These are phyloP conservation scores for Penicillium tannophilum DNA, from an alignment of 495 filamentous ascomycete genomes.

Conservation along the genomic window DNA sequence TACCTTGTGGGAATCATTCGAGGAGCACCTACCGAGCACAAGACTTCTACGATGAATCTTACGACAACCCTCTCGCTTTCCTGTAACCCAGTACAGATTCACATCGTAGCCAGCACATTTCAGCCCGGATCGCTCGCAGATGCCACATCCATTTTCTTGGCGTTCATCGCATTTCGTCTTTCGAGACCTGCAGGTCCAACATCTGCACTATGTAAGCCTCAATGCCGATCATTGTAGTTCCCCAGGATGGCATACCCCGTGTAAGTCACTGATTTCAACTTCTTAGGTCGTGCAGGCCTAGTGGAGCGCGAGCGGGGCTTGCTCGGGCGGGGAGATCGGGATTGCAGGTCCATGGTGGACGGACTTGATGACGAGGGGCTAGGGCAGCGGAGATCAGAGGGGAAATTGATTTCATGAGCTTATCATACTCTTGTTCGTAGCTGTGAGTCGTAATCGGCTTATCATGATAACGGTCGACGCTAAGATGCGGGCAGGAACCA, in stretches of 20 bases:
- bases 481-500: background rate
- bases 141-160: constrained; percentile 9
- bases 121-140: constrained; percentile 8
- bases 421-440: background rate
- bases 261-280: constrained; percentile 10
- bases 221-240: background rate
- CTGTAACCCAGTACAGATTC: constrained; percentile 9
- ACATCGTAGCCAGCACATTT: constrained; percentile 13
- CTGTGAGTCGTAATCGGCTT: background rate
- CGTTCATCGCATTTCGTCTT: constrained; percentile 20
- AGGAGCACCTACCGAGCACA: constrained; percentile 6
- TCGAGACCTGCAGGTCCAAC: constrained; percentile 16
- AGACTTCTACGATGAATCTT: constrained; percentile 6
- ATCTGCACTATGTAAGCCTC: constrained; percentile 1
- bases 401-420: background rate
- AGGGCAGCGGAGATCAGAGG: background rate
- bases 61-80: background rate
- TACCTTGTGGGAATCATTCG: background rate
- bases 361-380: background rate
- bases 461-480: constrained; percentile 1
- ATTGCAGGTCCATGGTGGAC: background rate
- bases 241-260: constrained; percentile 4
- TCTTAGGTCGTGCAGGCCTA: constrained; percentile 1
- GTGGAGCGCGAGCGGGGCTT: background rate
- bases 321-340: background rate